phyloP scores from a whole-genome alignment of 169 alveolate species.

The Amoebophrya sp. region DNA sequence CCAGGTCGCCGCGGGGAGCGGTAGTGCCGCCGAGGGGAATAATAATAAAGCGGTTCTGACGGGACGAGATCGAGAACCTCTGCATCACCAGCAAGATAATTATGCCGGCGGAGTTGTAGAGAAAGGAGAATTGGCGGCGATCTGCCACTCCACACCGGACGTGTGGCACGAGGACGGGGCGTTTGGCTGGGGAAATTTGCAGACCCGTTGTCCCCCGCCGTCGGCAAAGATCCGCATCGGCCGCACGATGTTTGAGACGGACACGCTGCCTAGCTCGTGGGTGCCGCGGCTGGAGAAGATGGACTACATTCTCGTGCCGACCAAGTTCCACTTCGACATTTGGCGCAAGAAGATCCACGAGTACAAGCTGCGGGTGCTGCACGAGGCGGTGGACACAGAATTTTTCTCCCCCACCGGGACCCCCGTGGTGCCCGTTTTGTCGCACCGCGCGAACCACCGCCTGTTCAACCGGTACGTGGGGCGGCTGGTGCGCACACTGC shows the following conservation, averaged over 20 bases:
- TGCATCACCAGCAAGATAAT: too few species aligned
- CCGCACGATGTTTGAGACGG: conserved; percentile 9
- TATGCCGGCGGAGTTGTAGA: neutral
- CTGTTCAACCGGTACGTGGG: neutral
- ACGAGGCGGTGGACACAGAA: neutral
- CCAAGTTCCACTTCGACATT: neutral
- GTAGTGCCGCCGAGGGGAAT: neutral
- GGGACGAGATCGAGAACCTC: too few species aligned
- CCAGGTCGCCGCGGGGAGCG: neutral
- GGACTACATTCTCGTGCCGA: neutral
- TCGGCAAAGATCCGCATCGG: neutral
- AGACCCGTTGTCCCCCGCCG: neutral
- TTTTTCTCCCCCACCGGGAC: neutral
- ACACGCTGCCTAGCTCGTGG: neutral
- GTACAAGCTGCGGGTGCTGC: neutral
- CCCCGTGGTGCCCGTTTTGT: neutral
- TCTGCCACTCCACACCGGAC: neutral
- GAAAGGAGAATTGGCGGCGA: neutral
- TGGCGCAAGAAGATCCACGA: neutral
- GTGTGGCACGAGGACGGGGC: conserved; percentile 6
- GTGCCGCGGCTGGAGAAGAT: neutral
- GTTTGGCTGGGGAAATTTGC: neutral
- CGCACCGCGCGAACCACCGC: neutral
- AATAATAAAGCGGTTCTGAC: too few species aligned
- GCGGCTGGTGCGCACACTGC: neutral